A percentile compares a stretch with the other conserved stretches of the same genome.
Evolutionary conservation across 2,329 filamentous ascomycete genomes (phyloP).

Genomic region (Hypoxylon sp.): DNA sequence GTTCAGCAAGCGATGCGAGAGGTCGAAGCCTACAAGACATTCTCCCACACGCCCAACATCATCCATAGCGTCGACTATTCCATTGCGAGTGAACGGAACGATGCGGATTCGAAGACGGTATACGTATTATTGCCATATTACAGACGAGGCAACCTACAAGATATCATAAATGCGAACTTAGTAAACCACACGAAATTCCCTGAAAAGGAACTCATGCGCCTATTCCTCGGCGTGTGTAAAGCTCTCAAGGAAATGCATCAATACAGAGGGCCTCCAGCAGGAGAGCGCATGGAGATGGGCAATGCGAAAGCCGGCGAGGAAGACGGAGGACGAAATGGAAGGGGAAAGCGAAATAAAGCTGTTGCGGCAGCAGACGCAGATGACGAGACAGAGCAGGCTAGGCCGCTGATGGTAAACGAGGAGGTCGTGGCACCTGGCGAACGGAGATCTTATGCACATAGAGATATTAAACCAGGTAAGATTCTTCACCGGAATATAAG

Average conservation of each 20-base stretch:
- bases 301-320: constrained; percentile 60
- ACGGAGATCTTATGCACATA: constrained; percentile 87
- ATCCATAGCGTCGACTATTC: constrained; percentile 65
- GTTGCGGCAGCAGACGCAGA: constrained; percentile 71
- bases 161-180: constrained; percentile 98
- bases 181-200: constrained; percentile 95
- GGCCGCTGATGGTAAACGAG: constrained; percentile 87
- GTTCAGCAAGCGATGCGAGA: constrained; percentile 96
- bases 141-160: constrained; percentile 93
- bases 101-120: constrained; percentile 86
- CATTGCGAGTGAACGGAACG: constrained; percentile 69
- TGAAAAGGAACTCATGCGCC: constrained; percentile 86
- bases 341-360: constrained; percentile 58
- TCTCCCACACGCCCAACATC: constrained; percentile 85
- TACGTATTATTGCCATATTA: constrained; percentile 98
- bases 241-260: constrained; percentile 93
- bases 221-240: constrained; percentile 93
- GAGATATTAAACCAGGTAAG: constrained; percentile 96
- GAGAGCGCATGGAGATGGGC: constrained; percentile 69
- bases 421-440: constrained; percentile 78
- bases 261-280: constrained; percentile 72
- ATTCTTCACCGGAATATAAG: constrained; percentile 1
- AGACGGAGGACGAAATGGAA: constrained; percentile 56
- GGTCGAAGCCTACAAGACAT: constrained; percentile 95
- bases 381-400: constrained; percentile 81